Conservation (phyloP, 495 filamentous ascomycete species). For the Tuber melanosporum region DNA sequence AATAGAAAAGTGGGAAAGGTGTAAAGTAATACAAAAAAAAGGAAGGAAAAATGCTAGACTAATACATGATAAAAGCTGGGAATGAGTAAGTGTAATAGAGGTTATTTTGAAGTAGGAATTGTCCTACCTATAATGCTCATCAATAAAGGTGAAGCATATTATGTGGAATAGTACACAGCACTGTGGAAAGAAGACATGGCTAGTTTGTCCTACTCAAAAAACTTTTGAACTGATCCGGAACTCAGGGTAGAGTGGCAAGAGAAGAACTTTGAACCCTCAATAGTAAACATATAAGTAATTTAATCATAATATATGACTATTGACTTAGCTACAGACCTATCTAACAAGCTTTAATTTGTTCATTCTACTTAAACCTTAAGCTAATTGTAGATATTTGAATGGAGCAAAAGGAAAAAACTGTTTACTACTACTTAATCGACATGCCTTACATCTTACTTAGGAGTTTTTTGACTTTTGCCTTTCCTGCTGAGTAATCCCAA, state of each 20-base stretch:
- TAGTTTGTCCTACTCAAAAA: slow-evolving; percentile 7
- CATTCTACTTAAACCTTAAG: no score
- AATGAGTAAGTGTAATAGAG: slow-evolving; percentile 16
- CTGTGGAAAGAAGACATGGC: background rate
- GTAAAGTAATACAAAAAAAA: slow-evolving; percentile 11
- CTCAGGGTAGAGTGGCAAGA: slow-evolving; percentile 12
- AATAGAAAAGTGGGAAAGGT: slow-evolving; percentile 2
- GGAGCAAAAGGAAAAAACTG: no score
- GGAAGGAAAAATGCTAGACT: slow-evolving; percentile 10
- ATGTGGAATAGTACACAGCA: slow-evolving; percentile 15
- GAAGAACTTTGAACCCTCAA: slow-evolving; percentile 10
- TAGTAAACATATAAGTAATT: background rate
- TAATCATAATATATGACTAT: background rate
- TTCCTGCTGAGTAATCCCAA: slow-evolving; percentile 5
- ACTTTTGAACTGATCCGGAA: slow-evolving; percentile 12
- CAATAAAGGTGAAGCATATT: slow-evolving; percentile 12
- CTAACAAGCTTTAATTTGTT: background rate
- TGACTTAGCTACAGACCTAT: background rate
- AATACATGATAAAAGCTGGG: slow-evolving; percentile 9
- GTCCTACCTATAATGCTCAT: slow-evolving; percentile 14
- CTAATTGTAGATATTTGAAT: no score
- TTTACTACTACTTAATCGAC: no score
- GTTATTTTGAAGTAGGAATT: slow-evolving; percentile 8
- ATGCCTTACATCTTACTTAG: slow-evolving; percentile 1
- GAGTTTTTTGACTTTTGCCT: no score